Percentiles rank a stretch among this genome's conserved stretches.
Conservation (phyloP, 1,139 yeast species). For the Suhomyces bokatorum region DNA sequence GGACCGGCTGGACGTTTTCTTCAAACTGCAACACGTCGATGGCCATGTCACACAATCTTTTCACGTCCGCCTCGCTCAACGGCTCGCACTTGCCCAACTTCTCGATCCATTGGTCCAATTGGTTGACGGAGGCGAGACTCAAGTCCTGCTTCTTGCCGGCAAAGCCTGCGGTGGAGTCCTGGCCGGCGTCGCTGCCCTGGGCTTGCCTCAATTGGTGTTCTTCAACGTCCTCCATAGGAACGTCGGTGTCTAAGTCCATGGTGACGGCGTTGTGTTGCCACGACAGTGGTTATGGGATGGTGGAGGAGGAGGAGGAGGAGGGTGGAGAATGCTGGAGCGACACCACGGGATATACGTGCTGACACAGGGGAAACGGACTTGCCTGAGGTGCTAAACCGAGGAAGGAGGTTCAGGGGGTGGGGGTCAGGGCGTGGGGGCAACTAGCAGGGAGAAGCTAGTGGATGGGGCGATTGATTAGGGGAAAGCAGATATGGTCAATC, state of each 20-base stretch:
- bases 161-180: conserved; percentile 17
- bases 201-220: conserved; percentile 43
- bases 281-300: conserved; percentile 1
- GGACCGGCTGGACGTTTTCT: conserved; percentile 91
- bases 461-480: conserved; percentile 7
- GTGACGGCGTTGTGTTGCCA: conserved; percentile 2
- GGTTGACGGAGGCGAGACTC: conserved; percentile 46
- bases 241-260: conserved; percentile 70
- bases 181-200: conserved; percentile 11
- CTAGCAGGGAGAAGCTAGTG: conserved; percentile 7
- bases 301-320: no score
- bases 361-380: neutral
- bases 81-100: conserved; percentile 79
- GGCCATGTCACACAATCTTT: conserved; percentile 82
- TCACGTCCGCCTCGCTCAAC: conserved; percentile 78
- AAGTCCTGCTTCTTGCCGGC: conserved; percentile 26
- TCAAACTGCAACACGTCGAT: conserved; percentile 88
- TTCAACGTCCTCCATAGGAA: conserved; percentile 69
- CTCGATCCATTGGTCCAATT: conserved; percentile 87
- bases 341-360: neutral
- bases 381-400: neutral
- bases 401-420: conserved; percentile 3
- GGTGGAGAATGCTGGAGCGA: neutral
- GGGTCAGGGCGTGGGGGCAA: conserved; percentile 3
- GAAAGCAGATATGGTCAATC: conserved; percentile 8